phyloP scores from a whole-genome alignment of 305 asterid genomes.

The Plantago rigida region DNA sequence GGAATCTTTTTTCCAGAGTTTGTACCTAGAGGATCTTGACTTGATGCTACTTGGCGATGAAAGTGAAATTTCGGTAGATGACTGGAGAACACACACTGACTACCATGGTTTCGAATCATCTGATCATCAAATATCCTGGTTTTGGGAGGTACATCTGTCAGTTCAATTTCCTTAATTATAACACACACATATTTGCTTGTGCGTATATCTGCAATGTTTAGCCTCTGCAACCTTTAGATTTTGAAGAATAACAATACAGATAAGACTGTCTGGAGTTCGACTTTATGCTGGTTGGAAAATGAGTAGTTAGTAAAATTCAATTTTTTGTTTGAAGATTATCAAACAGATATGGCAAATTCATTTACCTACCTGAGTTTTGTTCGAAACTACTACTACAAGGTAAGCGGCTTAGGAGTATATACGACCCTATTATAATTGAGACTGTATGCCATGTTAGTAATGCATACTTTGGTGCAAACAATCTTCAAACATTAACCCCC shows the following conservation, averaged over 20 bases:
- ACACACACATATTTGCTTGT: background rate
- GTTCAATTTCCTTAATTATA: background rate
- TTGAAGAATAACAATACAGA: too few species aligned
- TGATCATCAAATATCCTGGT: constrained; percentile 75
- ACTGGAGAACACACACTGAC: constrained; percentile 76
- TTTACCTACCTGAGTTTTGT: too few species aligned
- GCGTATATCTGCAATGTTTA: background rate
- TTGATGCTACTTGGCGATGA: constrained; percentile 69
- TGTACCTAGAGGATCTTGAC: constrained; percentile 65
- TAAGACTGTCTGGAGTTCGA: background rate
- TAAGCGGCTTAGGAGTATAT: too few species aligned
- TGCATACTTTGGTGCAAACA: too few species aligned
- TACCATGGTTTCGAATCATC: constrained; percentile 57
- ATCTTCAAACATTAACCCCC: too few species aligned
- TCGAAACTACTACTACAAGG: too few species aligned
- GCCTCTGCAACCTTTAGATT: background rate
- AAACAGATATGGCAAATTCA: too few species aligned
- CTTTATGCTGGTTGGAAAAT: background rate
- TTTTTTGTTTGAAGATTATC: too few species aligned
- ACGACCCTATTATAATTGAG: too few species aligned
- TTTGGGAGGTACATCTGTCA: constrained; percentile 59
- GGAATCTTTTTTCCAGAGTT: constrained; percentile 49
- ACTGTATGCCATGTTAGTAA: too few species aligned
- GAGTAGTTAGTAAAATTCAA: too few species aligned
- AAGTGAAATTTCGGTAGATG: constrained; percentile 58